Base-by-base conservation (phyloP, 2,329 filamentous ascomycete genomes). In the Claviceps quebecensis region DNA sequence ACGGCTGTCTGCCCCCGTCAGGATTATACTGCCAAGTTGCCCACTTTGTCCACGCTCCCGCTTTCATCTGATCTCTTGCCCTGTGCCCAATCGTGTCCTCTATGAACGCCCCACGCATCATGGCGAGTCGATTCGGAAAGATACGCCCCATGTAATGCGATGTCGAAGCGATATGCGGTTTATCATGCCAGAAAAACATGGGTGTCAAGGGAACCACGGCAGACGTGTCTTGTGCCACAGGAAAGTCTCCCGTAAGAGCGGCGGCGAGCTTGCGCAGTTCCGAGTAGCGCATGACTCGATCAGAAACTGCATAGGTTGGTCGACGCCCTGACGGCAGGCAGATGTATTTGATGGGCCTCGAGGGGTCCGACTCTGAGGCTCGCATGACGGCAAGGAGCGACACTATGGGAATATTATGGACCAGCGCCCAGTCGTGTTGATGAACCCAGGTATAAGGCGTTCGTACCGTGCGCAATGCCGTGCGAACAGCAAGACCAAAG, bases 101-200 rank as follows among this genome's bases (percentile, higher is more conserved):
- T 50, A 79, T 78, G 56, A 79, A 79, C 6, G 71, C 72, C 0
- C 76, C 76, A 1, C 75, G 65, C 4, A 69, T 61, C 56, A 79
- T 69, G 1, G 76, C 72, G 16, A 77, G 57, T 1, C 74, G 67
- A 1, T 66, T 70, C 0, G 75, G 69, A 47, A 78, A 79, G 1
- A 78, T 69, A 0, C 69, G 65, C 0, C 62, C 57, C 0, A 78
- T 65, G 51, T 79, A 79, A 55, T 79, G 76, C 1, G 62, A 56
- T 0, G 67, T 70, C 3, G 68, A 70, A 1, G 71, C 75, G 2
- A 79, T 53, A 52, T 79, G 76, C 0, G 76, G 75, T 56, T 79
- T 79, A 54, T 79, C 76, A 51, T 78, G 75, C 76, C 76, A 79
- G 57, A 78, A 77, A 62, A 77, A 79, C 50, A 79, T 66, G 0